Conservation (phyloP, 2,329 filamentous ascomycete genomes). For the Nemania sp. region DNA sequence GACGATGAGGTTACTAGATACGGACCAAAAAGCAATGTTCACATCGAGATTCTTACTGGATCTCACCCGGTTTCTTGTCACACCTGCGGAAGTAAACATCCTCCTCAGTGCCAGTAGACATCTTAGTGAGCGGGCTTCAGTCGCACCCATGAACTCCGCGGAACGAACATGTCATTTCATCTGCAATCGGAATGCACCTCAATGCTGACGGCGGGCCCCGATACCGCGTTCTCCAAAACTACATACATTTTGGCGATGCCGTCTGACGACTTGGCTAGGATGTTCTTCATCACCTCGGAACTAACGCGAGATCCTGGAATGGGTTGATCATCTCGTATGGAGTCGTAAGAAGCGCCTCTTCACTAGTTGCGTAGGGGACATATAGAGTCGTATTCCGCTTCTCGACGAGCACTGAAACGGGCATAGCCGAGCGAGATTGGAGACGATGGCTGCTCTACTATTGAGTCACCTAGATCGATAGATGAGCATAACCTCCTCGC, state of each 20-base stretch:
- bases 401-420: not conserved
- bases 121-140: not conserved
- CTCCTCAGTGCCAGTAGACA: not conserved
- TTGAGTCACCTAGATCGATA: not conserved
- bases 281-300: not conserved
- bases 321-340: not conserved
- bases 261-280: not conserved
- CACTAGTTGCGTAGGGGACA: not conserved
- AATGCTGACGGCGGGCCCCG: not conserved
- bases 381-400: slow-evolving; percentile 2
- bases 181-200: not conserved
- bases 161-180: not conserved
- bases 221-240: not conserved
- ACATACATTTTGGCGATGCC: not conserved
- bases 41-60: not conserved
- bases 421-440: not conserved
- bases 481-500: not conserved
- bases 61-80: not conserved
- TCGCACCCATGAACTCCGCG: not conserved
- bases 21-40: not conserved
- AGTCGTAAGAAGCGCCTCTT: not conserved
- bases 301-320: not conserved
- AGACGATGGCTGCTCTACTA: not conserved
- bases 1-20: not conserved
- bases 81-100: not conserved